These are phyloP conservation scores for Plectranthus barbatus DNA, from an alignment of 257 asterid species.

Conservation along the genomic window DNA sequence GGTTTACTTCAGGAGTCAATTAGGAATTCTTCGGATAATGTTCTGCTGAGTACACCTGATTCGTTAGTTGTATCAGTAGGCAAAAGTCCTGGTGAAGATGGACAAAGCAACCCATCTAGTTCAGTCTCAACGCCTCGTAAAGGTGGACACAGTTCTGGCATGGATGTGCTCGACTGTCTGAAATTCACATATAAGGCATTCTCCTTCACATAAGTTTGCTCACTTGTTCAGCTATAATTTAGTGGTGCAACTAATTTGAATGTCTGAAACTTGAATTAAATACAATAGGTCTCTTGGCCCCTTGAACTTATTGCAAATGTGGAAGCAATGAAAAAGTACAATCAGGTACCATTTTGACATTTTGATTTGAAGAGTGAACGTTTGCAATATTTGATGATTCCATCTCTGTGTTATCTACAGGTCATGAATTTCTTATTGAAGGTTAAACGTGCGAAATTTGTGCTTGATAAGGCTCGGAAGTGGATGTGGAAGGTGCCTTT, in stretches of 20 bases:
- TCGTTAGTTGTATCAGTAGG: conserved; percentile 66
- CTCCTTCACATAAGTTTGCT: conserved; percentile 5
- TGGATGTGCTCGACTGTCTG: conserved; percentile 71
- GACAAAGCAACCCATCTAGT: conserved; percentile 35
- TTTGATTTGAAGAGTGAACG: background rate
- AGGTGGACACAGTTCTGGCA: conserved; percentile 58
- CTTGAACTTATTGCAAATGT: conserved; percentile 88
- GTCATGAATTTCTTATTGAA: conserved; percentile 90
- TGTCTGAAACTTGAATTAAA: conserved; percentile 11
- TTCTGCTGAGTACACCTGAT: conserved; percentile 68
- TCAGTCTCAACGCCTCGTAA: conserved; percentile 59
- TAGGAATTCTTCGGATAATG: conserved; percentile 83
- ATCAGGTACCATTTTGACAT: conserved; percentile 54
- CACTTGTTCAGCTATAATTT: conserved; percentile 1
- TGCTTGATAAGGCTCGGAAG: conserved; percentile 86
- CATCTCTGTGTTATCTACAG: conserved; percentile 33
- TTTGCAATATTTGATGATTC: conserved; percentile 14
- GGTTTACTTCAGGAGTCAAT: conserved; percentile 67
- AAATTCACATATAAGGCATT: conserved; percentile 81
- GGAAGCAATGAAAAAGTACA: conserved; percentile 87
- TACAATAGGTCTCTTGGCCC: conserved; percentile 84
- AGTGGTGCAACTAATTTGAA: background rate
- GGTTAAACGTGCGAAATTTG: conserved; percentile 88
- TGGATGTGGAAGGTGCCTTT: conserved; percentile 94
- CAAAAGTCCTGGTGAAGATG: conserved; percentile 50